A percentile compares a stretch with the other conserved stretches of the same genome.
Evolutionary conservation across 2,329 filamentous ascomycete species (phyloP).

Genomic region (Cryphonectria parasitica): DNA sequence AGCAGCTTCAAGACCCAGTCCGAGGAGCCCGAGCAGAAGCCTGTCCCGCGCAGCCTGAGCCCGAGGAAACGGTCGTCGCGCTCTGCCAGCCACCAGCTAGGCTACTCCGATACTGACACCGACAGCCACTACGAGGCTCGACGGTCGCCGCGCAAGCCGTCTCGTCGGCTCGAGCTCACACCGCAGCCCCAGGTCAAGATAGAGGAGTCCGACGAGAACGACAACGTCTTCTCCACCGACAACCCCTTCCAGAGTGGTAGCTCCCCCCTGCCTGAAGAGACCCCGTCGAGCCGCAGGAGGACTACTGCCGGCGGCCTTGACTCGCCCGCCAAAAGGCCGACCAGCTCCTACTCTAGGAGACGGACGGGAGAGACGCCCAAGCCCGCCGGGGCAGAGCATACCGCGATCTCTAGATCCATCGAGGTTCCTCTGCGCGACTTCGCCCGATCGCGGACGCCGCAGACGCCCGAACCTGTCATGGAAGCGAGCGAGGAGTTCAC

Average conservation of each 20-base stretch:
- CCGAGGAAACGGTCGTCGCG: conserved; percentile 60
- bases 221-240: conserved; percentile 79
- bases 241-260: conserved; percentile 93
- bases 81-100: conserved; percentile 58
- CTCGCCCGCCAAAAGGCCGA: conserved; percentile 43
- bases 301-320: conserved; percentile 46
- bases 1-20: conserved; percentile 53
- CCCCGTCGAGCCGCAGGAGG: conserved; percentile 54
- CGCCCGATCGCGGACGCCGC: conserved; percentile 40
- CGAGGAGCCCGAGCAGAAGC: conserved; percentile 51
- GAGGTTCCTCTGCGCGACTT: conserved; percentile 56
- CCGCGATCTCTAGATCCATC: conserved; percentile 61
- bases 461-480: conserved; percentile 44
- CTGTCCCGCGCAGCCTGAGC: conserved; percentile 45
- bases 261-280: conserved; percentile 62
- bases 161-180: conserved; percentile 36
- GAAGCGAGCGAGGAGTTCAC: conserved; percentile 91
- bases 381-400: conserved; percentile 55
- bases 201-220: conserved; percentile 58
- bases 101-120: conserved; percentile 55
- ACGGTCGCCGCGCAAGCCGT: conserved; percentile 24
- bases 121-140: conserved; percentile 39
- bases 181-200: conserved; percentile 52
- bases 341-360: conserved; percentile 48
- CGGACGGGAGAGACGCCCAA: conserved; percentile 47